Percentiles rank a stretch among this genome's conserved stretches.
Conservation (phyloP, 768 basidiomycete species). For the Mycena olivaceomarginata region DNA sequence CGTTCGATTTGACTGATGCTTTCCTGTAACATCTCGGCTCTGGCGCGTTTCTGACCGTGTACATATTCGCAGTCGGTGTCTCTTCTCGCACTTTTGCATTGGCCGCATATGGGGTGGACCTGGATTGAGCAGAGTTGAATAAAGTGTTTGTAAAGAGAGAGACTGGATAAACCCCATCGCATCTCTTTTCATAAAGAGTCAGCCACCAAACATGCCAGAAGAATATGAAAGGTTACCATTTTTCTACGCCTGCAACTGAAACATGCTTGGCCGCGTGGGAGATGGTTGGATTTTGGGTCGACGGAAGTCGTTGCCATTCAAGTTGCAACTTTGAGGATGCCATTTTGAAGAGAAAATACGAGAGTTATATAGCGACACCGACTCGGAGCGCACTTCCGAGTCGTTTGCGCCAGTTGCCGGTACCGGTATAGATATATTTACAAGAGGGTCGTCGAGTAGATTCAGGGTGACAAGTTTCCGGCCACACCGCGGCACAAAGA, state of each 20-base stretch:
- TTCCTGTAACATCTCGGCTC: conserved; percentile 70
- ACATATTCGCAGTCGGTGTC: conserved; percentile 78
- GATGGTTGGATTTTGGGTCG: background rate
- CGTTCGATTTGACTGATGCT: conserved; percentile 67
- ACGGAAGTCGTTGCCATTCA: background rate
- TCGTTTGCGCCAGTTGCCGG: too few species aligned
- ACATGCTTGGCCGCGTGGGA: conserved; percentile 4
- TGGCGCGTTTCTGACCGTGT: conserved; percentile 66
- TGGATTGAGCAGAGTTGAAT: background rate
- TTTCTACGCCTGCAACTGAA: conserved; percentile 29
- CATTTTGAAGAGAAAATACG: background rate
- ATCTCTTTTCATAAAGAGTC: background rate
- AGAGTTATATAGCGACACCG: too few species aligned
- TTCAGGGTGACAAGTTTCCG: too few species aligned
- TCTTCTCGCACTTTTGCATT: conserved; percentile 67
- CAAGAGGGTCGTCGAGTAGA: too few species aligned
- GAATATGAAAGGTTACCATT: background rate
- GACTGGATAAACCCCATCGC: background rate
- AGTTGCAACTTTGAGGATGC: background rate
- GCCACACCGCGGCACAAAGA: too few species aligned
- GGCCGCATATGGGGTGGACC: conserved; percentile 69
- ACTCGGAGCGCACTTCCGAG: too few species aligned
- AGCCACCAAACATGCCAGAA: background rate
- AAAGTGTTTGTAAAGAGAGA: background rate
- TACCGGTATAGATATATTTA: too few species aligned